Evolutionary conservation across 768 basidiomycete genomes (phyloP), one percentile per base, ranked within the genome.

Genomic region (Leccinum arenicola): DNA sequence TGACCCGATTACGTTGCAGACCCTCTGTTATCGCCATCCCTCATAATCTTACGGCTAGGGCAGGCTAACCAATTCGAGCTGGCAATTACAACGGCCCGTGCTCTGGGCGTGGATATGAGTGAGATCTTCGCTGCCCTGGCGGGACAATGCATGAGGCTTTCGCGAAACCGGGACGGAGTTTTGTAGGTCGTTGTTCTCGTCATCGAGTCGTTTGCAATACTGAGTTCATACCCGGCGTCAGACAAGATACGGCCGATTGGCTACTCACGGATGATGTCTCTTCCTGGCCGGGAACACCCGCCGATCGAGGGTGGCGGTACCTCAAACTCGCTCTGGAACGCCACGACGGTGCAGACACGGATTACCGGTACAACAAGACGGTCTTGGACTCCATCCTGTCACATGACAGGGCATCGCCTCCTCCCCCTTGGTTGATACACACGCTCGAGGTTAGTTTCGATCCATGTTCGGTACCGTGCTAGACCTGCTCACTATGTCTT

Each of bases 241-340:
- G 92, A 51, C 80, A 82, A 73, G 84, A 89, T 56, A 83, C 81
- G 4, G 84, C 85, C 1, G 85, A 88, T 62, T 98, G 95, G 95
- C 78, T 98, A 35, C 77, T 91, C 38, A 87, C 87, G 19, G 91
- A 93, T 67, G 84, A 87, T 59, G 81, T 91, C 10, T 81, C 86
- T 2, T 88, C 89, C 0, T 96, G 96, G 88, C 82, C 89, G 19
- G 95, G 95, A 4, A 82, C 89, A 6, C 78, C 86, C 17, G 82
- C 86, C 36, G 88, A 91, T 63, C 83, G 90, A 61, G 93, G 87
- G 5, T 95, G 95, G 91, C 82, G 89, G 68, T 94, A 94, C 71
- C 81, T 99, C 49, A 89, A 93, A 62, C 80, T 86, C 63, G 82
- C 87, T 19, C 78, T 98, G 61, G 84, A 87, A 57, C 84, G 87